These are phyloP conservation scores for Coniophora puteana DNA, from an alignment of 1,284 basidiomycete genomes.

Conservation along the genomic window DNA sequence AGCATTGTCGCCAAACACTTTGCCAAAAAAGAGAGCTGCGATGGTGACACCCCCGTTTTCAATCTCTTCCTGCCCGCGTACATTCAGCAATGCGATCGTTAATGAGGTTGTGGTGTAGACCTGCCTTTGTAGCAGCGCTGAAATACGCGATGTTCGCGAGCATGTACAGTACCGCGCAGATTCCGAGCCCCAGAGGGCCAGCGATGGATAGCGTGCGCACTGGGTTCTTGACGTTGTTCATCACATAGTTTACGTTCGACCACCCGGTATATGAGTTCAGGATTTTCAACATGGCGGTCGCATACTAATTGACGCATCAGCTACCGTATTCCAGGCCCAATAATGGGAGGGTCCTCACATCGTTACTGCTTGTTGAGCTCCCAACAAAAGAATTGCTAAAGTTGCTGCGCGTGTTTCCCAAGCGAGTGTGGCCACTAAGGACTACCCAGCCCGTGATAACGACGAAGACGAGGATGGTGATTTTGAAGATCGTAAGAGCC, in stretches of 20 bases:
- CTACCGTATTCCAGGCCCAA: neutral
- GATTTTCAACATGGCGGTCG: slow-evolving; percentile 50
- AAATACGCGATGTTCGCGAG: slow-evolving; percentile 45
- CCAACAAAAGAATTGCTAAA: slow-evolving; percentile 41
- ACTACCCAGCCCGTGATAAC: slow-evolving; percentile 35
- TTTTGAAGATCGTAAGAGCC: neutral
- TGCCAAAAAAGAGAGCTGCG: slow-evolving; percentile 42
- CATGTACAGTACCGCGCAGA: slow-evolving; percentile 39
- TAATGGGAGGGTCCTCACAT: slow-evolving; percentile 19
- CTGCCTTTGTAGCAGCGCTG: slow-evolving; percentile 17
- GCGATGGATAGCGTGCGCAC: slow-evolving; percentile 44
- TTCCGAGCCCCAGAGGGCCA: slow-evolving; percentile 39
- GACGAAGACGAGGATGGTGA: neutral
- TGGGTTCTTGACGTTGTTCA: slow-evolving; percentile 43
- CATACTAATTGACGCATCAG: slow-evolving; percentile 28
- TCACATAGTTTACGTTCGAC: slow-evolving; percentile 42
- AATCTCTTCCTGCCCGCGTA: slow-evolving; percentile 36
- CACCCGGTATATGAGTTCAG: slow-evolving; percentile 48
- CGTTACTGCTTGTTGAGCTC: slow-evolving; percentile 36
- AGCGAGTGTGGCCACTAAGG: slow-evolving; percentile 35
- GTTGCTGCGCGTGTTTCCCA: slow-evolving; percentile 37
- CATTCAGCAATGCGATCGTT: slow-evolving; percentile 16
- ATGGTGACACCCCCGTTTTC: slow-evolving; percentile 36
- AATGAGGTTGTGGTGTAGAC: neutral
- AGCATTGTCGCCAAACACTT: slow-evolving; percentile 41